Percentiles rank a stretch among this genome's conserved stretches.
Evolutionary conservation across 148 eudicot species (phyloP).

Genomic region (Arbutus unedo): DNA sequence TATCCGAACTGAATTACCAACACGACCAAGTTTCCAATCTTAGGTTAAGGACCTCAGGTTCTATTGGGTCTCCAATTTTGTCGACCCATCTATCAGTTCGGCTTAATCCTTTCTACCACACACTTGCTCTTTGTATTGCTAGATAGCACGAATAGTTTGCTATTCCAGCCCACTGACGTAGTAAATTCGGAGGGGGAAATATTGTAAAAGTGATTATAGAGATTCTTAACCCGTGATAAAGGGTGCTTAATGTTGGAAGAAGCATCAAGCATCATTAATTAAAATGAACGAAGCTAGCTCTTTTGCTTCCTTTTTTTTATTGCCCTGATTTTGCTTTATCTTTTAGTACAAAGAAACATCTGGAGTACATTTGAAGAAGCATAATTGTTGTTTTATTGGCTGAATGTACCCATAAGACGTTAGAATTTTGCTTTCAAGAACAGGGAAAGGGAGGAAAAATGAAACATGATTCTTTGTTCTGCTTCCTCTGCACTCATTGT

Average conservation of each 20-base stretch:
- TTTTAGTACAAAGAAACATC: constrained; percentile 18
- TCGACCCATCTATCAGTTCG: too few relatives aligned
- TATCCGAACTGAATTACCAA: too few relatives aligned
- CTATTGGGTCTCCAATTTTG: too few relatives aligned
- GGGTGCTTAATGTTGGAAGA: constrained; percentile 22
- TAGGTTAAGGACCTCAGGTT: too few relatives aligned
- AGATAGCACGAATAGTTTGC: not conserved
- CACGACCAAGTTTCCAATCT: too few relatives aligned
- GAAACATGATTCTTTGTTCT: constrained; percentile 23
- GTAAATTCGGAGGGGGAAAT: not conserved
- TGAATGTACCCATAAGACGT: not conserved
- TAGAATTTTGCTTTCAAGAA: constrained; percentile 19
- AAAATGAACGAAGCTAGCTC: constrained; percentile 10
- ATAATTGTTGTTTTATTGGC: not conserved
- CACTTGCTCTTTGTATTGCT: too few relatives aligned
- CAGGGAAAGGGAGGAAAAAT: not conserved
- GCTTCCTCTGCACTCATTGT: constrained; percentile 22
- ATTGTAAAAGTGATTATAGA: not conserved
- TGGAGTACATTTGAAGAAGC: constrained; percentile 18
- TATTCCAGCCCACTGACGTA: not conserved
- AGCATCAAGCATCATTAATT: constrained; percentile 18
- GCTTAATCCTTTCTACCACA: too few relatives aligned
- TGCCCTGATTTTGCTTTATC: constrained; percentile 12
- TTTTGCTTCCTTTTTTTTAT: constrained; percentile 1
- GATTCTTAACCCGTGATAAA: not conserved